A percentile compares a stretch with the other conserved stretches of the same genome.
Conservation (phyloP, 2,329 filamentous ascomycete genomes). For the Botrytis porri region DNA sequence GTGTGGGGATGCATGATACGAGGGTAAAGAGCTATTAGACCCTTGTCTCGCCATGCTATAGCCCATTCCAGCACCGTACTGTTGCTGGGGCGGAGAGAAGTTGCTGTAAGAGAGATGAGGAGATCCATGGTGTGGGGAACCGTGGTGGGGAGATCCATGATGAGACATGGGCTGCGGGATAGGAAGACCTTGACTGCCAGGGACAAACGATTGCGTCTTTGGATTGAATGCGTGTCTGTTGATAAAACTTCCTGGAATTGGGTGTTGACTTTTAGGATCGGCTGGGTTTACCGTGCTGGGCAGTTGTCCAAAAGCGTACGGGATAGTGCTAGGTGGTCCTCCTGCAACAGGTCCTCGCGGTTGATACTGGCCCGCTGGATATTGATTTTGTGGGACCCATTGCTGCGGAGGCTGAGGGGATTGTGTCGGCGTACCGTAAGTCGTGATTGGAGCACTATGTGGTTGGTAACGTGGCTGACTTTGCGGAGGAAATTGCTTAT, state of each 20-base stretch:
- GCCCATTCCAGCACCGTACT: constrained; percentile 36
- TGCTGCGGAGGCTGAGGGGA: constrained; percentile 34
- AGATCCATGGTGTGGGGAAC: constrained; percentile 37
- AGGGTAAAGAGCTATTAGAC: constrained; percentile 39
- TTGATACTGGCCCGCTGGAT: constrained; percentile 35
- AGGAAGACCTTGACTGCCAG: constrained; percentile 53
- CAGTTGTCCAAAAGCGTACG: constrained; percentile 78
- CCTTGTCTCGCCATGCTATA: constrained; percentile 40
- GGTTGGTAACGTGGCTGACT: constrained; percentile 36
- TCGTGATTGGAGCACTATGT: constrained; percentile 37
- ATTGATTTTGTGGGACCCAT: constrained; percentile 34
- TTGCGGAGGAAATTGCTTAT: constrained; percentile 35
- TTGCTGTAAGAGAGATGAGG: constrained; percentile 46
- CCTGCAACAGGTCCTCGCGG: constrained; percentile 29
- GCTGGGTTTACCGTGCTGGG: constrained; percentile 67
- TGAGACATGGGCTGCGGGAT: constrained; percentile 43
- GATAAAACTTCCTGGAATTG: constrained; percentile 73
- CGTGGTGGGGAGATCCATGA: constrained; percentile 37
- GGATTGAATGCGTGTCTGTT: constrained; percentile 88
- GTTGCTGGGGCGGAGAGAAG: constrained; percentile 37
- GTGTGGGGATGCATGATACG: constrained; percentile 40
- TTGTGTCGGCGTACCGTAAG: constrained; percentile 38
- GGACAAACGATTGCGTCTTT: constrained; percentile 89
- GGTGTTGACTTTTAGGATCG: constrained; percentile 73
- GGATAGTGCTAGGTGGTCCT: constrained; percentile 41